Evolutionary conservation across 164 flowering plant genomes (phyloP).

Genomic region (Chimonanthus salicifolius): DNA sequence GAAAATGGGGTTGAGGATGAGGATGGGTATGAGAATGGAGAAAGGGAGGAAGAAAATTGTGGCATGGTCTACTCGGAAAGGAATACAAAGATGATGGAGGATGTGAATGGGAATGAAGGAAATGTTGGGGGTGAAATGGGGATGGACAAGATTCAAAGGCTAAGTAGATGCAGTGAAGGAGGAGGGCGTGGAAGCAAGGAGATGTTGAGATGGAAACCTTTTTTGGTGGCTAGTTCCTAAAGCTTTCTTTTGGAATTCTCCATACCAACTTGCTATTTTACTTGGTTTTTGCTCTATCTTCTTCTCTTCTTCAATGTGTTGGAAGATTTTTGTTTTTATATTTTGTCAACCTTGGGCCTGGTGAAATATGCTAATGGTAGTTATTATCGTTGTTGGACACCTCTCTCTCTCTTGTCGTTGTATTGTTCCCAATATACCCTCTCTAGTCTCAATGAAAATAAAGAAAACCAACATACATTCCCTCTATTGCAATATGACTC

Average conservation of each 20-base stretch:
- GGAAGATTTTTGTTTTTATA: background rate
- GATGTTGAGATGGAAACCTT: conserved; percentile 37
- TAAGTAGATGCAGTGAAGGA: conserved; percentile 50
- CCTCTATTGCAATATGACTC: background rate
- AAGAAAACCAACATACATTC: background rate
- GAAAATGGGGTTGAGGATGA: conserved; percentile 13
- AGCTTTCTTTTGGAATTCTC: conserved; percentile 7
- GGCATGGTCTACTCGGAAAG: background rate
- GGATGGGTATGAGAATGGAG: conserved; percentile 4
- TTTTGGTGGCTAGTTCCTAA: conserved; percentile 21
- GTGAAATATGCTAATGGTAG: conserved; percentile 2
- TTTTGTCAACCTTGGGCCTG: background rate
- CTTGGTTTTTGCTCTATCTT: background rate
- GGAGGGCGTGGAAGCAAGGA: conserved; percentile 29
- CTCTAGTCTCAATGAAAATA: background rate
- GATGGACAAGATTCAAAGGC: conserved; percentile 32
- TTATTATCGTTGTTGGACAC: conserved; percentile 6
- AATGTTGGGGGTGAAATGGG: conserved; percentile 31
- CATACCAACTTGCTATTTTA: background rate
- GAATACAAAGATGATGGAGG: background rate
- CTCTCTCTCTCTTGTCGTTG: background rate
- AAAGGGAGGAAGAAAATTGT: background rate
- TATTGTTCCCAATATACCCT: background rate
- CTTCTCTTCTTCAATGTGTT: background rate
- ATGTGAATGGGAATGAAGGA: conserved; percentile 2